Evolutionary conservation across 1,139 yeast genomes (phyloP), one percentile per base, ranked within the genome.

Genomic region (Hemisphaericaspora xylanilytica): DNA sequence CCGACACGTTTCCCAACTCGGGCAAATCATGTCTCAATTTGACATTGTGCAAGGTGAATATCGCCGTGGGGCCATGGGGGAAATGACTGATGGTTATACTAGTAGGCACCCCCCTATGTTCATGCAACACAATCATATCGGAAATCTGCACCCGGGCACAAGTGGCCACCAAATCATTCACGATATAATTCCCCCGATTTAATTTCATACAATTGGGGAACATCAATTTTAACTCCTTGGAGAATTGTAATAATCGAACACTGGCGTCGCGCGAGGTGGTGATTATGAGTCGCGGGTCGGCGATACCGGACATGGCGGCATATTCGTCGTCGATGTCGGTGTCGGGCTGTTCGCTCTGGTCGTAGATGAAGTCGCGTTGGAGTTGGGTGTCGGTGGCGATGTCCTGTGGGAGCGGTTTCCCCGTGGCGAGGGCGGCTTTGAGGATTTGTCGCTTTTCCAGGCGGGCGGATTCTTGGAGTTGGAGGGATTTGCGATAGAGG

Each of bases 51-150:
- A 92, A 70, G 5, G 97, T 87, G 68, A 92, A 94, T 30, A 86
- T 84, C 27, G 95, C 95, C 3, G 97, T 86, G 18, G 98, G 99
- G 0, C 99, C 99, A 60, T 92, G 96, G 4, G 98, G 99, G 61
- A 94, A 86, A 70, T 92, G 99, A 32, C 95, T 84, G 26, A 92
- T 69, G 1, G 98, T 92, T 44, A 92, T 56, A 1, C 97, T 87
- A 0, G 97, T 89, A 37, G 99, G 99, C 0, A 88, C 92, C 75
- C 99, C 99, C 63, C 99, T 77, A 63, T 92, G 98, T 61, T 92
- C 99, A 61, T 92, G 98, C 29, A 94, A 65, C 5, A 94, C 74
- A 16, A 92, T 70, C 53, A 94, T 66, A 58, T 92, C 99, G 2
- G 95, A 83, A 9, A 92, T 80, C 28, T 81, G 76, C 2, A 68